phyloP scores from a whole-genome alignment of 805 yeast species.

The Lipomyces mesembrius region DNA sequence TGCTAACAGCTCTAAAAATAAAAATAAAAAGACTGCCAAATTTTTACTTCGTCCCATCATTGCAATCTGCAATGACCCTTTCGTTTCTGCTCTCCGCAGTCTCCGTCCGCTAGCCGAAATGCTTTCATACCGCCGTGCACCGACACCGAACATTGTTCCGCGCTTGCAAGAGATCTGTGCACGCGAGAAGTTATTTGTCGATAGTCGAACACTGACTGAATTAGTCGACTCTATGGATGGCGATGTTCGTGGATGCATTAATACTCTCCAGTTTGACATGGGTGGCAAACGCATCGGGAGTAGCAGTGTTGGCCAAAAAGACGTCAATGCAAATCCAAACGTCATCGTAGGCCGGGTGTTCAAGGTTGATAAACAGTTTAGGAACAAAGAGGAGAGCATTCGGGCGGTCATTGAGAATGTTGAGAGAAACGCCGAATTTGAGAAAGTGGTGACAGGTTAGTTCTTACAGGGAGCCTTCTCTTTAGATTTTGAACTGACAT shows the following conservation, averaged over 20 bases:
- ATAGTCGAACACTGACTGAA: conserved; percentile 60
- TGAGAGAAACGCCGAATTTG: conserved; percentile 57
- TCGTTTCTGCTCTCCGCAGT: conserved; percentile 72
- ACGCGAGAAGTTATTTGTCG: conserved; percentile 57
- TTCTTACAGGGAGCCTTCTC: neutral
- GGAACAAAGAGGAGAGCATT: conserved; percentile 44
- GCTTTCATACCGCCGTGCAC: conserved; percentile 65
- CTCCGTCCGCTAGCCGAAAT: conserved; percentile 76
- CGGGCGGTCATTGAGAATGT: conserved; percentile 53
- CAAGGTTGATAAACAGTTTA: conserved; percentile 49
- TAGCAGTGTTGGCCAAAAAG: conserved; percentile 52
- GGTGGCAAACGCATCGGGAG: conserved; percentile 18
- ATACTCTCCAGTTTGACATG: conserved; percentile 72
- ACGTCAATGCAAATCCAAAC: conserved; percentile 69
- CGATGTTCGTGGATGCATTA: conserved; percentile 84
- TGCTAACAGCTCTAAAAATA: conserved; percentile 31
- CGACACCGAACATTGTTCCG: conserved; percentile 52
- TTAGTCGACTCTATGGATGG: conserved; percentile 73
- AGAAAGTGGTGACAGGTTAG: conserved; percentile 57
- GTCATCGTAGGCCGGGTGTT: conserved; percentile 65
- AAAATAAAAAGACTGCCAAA: conserved; percentile 47
- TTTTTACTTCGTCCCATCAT: conserved; percentile 81
- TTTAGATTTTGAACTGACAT: neutral
- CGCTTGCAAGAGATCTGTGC: conserved; percentile 59
- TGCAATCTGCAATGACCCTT: conserved; percentile 88